phyloP scores from a whole-genome alignment of 2,329 filamentous ascomycete genomes.

The Arthroderma sp. region DNA sequence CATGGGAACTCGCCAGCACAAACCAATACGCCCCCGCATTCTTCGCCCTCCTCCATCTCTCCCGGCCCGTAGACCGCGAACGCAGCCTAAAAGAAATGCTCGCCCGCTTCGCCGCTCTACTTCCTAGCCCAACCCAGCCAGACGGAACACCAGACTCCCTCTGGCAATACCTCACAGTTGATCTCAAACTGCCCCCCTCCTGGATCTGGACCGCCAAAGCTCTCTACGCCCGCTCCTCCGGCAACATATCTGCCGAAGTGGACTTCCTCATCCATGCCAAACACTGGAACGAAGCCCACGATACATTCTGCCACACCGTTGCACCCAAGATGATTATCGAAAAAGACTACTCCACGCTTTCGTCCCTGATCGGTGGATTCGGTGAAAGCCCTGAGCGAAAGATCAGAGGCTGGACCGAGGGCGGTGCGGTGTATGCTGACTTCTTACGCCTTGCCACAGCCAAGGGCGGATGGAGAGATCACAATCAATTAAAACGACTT shows the following conservation, averaged over 20 bases:
- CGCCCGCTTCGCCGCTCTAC: constrained; percentile 53
- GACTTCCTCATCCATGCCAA: constrained; percentile 66
- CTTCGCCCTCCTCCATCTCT: constrained; percentile 69
- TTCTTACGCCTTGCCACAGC: constrained; percentile 40
- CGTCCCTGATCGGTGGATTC: constrained; percentile 59
- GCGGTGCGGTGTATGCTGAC: constrained; percentile 66
- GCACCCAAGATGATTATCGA: constrained; percentile 73
- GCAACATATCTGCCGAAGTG: constrained; percentile 58
- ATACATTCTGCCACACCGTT: constrained; percentile 65
- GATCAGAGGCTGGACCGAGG: constrained; percentile 62
- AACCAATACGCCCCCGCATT: constrained; percentile 57
- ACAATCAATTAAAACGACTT: constrained; percentile 29
- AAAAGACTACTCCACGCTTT: constrained; percentile 59
- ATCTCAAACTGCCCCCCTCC: constrained; percentile 54
- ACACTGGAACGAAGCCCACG: constrained; percentile 68
- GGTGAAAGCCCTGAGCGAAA: constrained; percentile 43
- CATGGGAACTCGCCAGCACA: constrained; percentile 36
- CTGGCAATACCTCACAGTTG: constrained; percentile 48
- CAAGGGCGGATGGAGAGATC: constrained; percentile 27
- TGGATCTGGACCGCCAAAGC: constrained; percentile 88
- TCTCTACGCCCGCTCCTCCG: constrained; percentile 60
- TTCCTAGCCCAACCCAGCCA: constrained; percentile 46
- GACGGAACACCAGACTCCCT: constrained; percentile 26
- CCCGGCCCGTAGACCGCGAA: constrained; percentile 47
- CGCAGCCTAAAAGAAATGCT: constrained; percentile 60